Evolutionary conservation across 371 early-diverging fungal species (phyloP).

Genomic region (Blakeslea trispora): DNA sequence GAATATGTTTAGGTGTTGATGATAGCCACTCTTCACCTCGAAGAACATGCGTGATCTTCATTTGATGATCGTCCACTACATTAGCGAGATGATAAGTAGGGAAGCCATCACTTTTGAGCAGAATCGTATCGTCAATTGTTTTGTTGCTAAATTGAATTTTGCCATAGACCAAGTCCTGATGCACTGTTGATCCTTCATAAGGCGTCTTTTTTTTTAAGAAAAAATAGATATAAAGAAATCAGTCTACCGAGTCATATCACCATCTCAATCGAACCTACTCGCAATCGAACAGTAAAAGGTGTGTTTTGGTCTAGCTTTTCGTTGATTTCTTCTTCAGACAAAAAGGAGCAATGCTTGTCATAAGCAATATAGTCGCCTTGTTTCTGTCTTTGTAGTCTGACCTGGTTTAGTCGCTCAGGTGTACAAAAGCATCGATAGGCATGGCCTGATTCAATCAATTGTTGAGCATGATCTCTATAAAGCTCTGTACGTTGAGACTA

Average conservation of each 20-base stretch:
- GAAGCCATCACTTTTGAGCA: constrained; percentile 90
- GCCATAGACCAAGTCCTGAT: constrained; percentile 83
- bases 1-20: constrained; percentile 89
- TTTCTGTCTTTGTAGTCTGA: constrained; percentile 59
- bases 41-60: constrained; percentile 91
- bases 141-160: constrained; percentile 68
- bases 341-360: constrained; percentile 78
- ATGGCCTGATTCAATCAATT: constrained; percentile 72
- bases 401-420: constrained; percentile 66
- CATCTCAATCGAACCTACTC: not conserved
- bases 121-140: constrained; percentile 84
- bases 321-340: constrained; percentile 65
- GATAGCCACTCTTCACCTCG: constrained; percentile 97
- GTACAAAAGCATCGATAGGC: constrained; percentile 94
- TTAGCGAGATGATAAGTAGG: constrained; percentile 97
- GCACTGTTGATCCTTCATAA: constrained; percentile 54
- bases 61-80: constrained; percentile 91
- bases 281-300: constrained; percentile 73
- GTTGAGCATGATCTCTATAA: constrained; percentile 69
- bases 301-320: constrained; percentile 52
- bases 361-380: constrained; percentile 70
- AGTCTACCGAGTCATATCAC: not conserved
- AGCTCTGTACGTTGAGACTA: constrained; percentile 77
- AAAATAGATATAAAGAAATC: too few relatives aligned
- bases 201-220: constrained; percentile 57